Evolutionary conservation across 169 alveolate genomes (phyloP).

Genomic region (Besnoitia besnoiti): DNA sequence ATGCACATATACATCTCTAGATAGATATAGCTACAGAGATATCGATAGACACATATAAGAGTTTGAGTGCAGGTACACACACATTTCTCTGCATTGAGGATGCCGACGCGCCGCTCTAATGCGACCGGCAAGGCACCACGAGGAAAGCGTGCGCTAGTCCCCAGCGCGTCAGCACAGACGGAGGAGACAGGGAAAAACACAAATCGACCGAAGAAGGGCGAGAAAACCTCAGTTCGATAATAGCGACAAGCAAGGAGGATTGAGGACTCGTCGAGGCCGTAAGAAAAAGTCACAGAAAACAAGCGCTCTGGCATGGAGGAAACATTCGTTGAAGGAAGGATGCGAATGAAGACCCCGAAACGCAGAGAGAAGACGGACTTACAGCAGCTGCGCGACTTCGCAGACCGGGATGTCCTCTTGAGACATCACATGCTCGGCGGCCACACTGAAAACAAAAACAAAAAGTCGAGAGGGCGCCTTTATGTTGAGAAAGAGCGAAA

Average conservation of each 20-base stretch:
- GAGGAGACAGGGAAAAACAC: background rate
- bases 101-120: no score
- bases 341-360: background rate
- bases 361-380: background rate
- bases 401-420: slow-evolving; percentile 27
- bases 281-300: no score
- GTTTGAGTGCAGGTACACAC: background rate
- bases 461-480: no score
- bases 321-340: no score
- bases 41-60: background rate
- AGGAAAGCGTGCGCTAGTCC: background rate
- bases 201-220: background rate
- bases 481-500: no score
- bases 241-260: no score
- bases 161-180: background rate
- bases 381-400: slow-evolving; percentile 31
- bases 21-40: background rate
- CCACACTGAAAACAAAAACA: background rate
- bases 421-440: background rate
- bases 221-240: no score
- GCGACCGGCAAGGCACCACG: no score
- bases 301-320: no score
- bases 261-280: no score
- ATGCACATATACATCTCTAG: background rate
- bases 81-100: background rate